Percentiles rank a stretch among this genome's conserved stretches.
phyloP scores from a whole-genome alignment of 2,329 filamentous ascomycete genomes.

The Penicillium sp. region DNA sequence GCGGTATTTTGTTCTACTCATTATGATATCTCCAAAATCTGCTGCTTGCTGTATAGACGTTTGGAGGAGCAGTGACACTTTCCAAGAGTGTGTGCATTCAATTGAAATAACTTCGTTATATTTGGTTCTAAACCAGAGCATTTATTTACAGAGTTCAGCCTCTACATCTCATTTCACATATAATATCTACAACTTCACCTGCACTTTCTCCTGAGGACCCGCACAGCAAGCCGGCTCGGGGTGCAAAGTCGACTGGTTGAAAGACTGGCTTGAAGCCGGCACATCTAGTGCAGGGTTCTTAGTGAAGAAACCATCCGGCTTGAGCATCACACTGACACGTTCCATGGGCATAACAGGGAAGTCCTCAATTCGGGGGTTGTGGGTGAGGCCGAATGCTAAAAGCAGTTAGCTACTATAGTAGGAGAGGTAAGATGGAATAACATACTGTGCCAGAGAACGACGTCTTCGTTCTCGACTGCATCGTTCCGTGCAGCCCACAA shows the following conservation, averaged over 20 bases:
- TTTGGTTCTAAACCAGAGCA: not conserved
- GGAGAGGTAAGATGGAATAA: not conserved
- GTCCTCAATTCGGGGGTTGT: slow-evolving; percentile 63
- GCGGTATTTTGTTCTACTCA: not conserved
- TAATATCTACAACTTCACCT: slow-evolving; percentile 28
- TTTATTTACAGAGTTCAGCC: not conserved
- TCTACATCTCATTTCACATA: not conserved
- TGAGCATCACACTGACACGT: slow-evolving; percentile 48
- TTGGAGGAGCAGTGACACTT: not conserved
- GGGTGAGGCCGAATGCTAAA: slow-evolving; percentile 57
- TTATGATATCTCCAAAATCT: not conserved
- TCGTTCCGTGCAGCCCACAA: slow-evolving; percentile 52
- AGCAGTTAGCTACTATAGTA: slow-evolving; percentile 7
- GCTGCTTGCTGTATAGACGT: not conserved
- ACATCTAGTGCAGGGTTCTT: slow-evolving; percentile 53
- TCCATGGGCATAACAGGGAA: slow-evolving; percentile 69
- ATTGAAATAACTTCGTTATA: not conserved
- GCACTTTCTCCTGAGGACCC: slow-evolving; percentile 22
- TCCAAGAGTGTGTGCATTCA: not conserved
- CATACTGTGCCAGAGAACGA: slow-evolving; percentile 43
- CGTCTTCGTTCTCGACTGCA: slow-evolving; percentile 49
- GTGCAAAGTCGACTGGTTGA: slow-evolving; percentile 42
- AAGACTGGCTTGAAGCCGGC: slow-evolving; percentile 40
- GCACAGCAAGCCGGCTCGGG: slow-evolving; percentile 29
- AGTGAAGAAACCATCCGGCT: slow-evolving; percentile 53